Conservation (phyloP, 257 asterid genomes). For the Solanum dulcamara region DNA sequence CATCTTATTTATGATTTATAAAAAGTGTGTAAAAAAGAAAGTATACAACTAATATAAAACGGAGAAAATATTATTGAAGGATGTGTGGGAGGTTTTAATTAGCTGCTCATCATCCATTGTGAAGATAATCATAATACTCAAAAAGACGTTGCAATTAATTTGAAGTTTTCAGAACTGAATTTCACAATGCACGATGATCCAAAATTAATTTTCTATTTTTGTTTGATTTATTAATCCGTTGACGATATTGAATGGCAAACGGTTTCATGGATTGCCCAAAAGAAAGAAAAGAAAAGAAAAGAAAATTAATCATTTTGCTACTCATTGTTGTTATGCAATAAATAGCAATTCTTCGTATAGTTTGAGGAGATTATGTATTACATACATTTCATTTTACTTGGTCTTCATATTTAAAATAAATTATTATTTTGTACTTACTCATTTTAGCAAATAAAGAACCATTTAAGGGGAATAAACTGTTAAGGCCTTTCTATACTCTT, state of each 20-base stretch:
- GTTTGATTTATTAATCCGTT: neutral
- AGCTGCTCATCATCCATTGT: neutral
- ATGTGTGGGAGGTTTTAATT: neutral
- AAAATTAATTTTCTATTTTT: neutral
- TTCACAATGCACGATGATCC: neutral
- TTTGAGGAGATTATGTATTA: neutral
- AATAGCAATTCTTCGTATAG: neutral
- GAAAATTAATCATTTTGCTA: neutral
- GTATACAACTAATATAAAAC: too few relatives aligned
- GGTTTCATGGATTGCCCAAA: neutral
- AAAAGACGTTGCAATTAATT: neutral
- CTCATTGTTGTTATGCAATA: neutral
- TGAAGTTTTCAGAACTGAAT: neutral
- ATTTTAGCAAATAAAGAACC: neutral
- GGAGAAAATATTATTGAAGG: too few relatives aligned
- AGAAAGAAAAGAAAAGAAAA: neutral
- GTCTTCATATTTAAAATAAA: too few relatives aligned
- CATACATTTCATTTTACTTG: neutral
- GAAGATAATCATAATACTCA: neutral
- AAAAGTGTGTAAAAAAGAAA: too few relatives aligned
- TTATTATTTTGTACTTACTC: neutral
- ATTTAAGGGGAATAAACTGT: neutral
- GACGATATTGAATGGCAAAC: neutral
- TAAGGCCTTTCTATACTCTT: neutral
- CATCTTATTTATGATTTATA: too few relatives aligned